A percentile compares a stretch with the other conserved stretches of the same genome.
phyloP scores from a whole-genome alignment of 129 eudicot species.

The Pulicaria dysenterica region DNA sequence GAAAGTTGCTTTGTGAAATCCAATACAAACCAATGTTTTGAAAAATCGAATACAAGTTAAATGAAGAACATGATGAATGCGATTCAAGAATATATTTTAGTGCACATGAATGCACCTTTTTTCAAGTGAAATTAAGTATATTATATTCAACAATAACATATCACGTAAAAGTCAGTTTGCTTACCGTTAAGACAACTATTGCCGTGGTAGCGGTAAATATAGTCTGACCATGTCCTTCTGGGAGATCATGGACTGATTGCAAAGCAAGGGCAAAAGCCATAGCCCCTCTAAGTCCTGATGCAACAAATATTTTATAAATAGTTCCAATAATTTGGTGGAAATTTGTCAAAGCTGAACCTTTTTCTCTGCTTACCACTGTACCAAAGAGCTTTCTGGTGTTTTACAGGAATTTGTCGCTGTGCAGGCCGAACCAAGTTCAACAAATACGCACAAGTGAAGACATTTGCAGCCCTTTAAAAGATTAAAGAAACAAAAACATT shows the following conservation, averaged over 20 bases:
- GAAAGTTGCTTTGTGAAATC: too few relatives aligned
- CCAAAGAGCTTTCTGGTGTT: conserved; percentile 99
- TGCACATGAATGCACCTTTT: background rate
- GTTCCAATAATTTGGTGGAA: conserved; percentile 9
- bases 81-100: background rate
- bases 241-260: conserved; percentile 98
- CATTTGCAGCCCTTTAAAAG: conserved; percentile 86
- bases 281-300: conserved; percentile 96
- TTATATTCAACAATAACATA: background rate
- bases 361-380: conserved; percentile 79
- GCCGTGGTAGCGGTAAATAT: conserved; percentile 98
- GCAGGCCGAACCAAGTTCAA: conserved; percentile 92
- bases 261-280: conserved; percentile 99
- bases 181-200: conserved; percentile 91
- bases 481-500: background rate
- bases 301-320: conserved; percentile 21
- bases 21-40: too few relatives aligned
- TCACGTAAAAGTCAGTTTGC: conserved; percentile 20
- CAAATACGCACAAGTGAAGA: conserved; percentile 89
- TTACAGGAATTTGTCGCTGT: conserved; percentile 75
- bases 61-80: background rate
- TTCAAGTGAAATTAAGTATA: conserved; percentile 6
- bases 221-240: conserved; percentile 99
- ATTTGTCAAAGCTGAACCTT: conserved; percentile 4
- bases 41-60: background rate